A percentile compares a stretch with the other conserved stretches of the same genome.
These are phyloP conservation scores for Ustilago lituana DNA, from an alignment of 1,284 basidiomycete species.

Conservation along the genomic window DNA sequence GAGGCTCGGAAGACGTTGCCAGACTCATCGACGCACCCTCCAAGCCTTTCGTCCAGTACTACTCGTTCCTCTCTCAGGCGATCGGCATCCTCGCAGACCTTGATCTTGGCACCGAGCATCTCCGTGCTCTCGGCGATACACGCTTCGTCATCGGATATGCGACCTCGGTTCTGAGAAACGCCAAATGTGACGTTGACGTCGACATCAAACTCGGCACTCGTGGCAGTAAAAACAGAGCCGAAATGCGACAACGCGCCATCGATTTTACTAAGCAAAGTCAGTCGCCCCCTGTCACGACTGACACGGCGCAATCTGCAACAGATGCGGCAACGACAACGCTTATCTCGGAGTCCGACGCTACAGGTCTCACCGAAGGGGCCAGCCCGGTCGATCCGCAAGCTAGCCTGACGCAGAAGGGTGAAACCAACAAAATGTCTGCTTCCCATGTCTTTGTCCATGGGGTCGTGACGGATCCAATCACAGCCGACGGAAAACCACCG, in stretches of 20 bases:
- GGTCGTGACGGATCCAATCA: slow-evolving; percentile 46
- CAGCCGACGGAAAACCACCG: slow-evolving; percentile 7
- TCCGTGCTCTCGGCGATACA: slow-evolving; percentile 92
- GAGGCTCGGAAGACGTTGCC: slow-evolving; percentile 36
- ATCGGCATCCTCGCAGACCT: slow-evolving; percentile 91
- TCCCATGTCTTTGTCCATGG: slow-evolving; percentile 33
- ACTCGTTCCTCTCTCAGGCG: slow-evolving; percentile 88
- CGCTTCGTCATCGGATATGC: slow-evolving; percentile 87
- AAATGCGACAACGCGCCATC: slow-evolving; percentile 55
- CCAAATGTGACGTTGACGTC: slow-evolving; percentile 54
- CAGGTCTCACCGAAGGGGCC: no score
- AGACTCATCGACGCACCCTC: slow-evolving; percentile 36
- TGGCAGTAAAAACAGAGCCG: slow-evolving; percentile 47
- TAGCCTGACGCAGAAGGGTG: slow-evolving; percentile 6
- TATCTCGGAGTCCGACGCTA: no score
- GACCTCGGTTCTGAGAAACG: slow-evolving; percentile 67
- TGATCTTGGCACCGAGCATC: slow-evolving; percentile 77
- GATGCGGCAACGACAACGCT: no score
- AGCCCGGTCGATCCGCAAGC: no score
- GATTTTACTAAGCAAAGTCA: slow-evolving; percentile 16
- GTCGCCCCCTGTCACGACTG: not conserved
- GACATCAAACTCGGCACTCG: slow-evolving; percentile 57
- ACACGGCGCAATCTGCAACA: not conserved
- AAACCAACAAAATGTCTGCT: not conserved
- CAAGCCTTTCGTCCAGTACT: slow-evolving; percentile 68